Percentiles rank a stretch among this genome's conserved stretches.
These are phyloP conservation scores for Zygosaccharomyces pseudobailii DNA, from an alignment of 1,139 yeast species.

Conservation along the genomic window DNA sequence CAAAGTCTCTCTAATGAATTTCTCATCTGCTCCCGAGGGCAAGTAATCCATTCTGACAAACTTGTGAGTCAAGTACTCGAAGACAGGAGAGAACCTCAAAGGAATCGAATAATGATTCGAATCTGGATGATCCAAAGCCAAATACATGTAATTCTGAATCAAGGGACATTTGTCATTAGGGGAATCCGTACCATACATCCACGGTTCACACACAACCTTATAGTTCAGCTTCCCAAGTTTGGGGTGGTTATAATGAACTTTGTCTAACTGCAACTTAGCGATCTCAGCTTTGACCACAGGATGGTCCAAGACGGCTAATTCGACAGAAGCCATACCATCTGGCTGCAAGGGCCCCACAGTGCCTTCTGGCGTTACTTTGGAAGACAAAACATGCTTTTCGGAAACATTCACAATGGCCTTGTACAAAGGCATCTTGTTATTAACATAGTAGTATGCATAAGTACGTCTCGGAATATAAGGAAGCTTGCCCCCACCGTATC, in stretches of 20 bases:
- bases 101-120: constrained; percentile 85
- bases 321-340: constrained; percentile 59
- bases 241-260: constrained; percentile 36
- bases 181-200: constrained; percentile 86
- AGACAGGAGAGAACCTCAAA: constrained; percentile 75
- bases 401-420: constrained; percentile 71
- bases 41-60: constrained; percentile 74
- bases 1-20: constrained; percentile 48
- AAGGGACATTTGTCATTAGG: constrained; percentile 49
- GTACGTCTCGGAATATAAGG: constrained; percentile 63
- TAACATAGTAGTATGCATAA: constrained; percentile 61
- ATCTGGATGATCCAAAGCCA: constrained; percentile 68
- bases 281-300: constrained; percentile 60
- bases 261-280: constrained; percentile 51
- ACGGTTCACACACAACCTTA: constrained; percentile 66
- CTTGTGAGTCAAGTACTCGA: constrained; percentile 59
- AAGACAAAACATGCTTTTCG: constrained; percentile 58
- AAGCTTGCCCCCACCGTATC: constrained; percentile 47
- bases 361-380: constrained; percentile 52
- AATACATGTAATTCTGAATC: constrained; percentile 74
- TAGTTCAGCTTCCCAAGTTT: constrained; percentile 31
- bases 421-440: constrained; percentile 50
- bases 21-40: constrained; percentile 68
- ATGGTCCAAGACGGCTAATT: constrained; percentile 46
- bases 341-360: constrained; percentile 71